Conservation (phyloP, 768 basidiomycete genomes). For the Tylopilus sp. region DNA sequence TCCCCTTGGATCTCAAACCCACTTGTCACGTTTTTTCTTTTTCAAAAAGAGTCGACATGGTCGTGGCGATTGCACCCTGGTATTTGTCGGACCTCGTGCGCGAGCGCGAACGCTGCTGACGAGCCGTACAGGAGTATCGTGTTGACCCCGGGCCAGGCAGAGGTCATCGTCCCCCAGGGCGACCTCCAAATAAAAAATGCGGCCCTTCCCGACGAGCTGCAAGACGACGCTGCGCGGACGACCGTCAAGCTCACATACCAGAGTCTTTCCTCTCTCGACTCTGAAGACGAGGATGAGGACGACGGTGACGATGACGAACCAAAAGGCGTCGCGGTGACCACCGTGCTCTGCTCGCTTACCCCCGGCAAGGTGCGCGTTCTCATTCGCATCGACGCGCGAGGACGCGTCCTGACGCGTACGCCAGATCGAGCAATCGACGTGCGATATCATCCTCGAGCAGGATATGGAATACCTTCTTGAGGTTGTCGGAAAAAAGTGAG, state of each 20-base stretch:
- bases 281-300: constrained; percentile 42
- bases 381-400: neutral
- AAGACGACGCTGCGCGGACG: constrained; percentile 56
- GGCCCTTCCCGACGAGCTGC: constrained; percentile 71
- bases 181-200: constrained; percentile 82
- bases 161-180: constrained; percentile 55
- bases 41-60: constrained; percentile 41
- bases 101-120: constrained; percentile 4
- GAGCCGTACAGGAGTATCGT: constrained; percentile 52
- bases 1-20: neutral
- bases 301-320: constrained; percentile 40
- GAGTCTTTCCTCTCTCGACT: constrained; percentile 34
- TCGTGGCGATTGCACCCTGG: constrained; percentile 66
- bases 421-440: constrained; percentile 73
- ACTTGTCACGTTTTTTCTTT: neutral
- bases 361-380: constrained; percentile 64
- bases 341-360: constrained; percentile 75
- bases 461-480: constrained; percentile 66
- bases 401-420: constrained; percentile 8
- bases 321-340: constrained; percentile 41
- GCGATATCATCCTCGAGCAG: constrained; percentile 68
- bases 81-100: constrained; percentile 34
- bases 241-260: constrained; percentile 65
- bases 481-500: constrained; percentile 79
- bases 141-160: constrained; percentile 54